phyloP scores from a whole-genome alignment of 495 filamentous ascomycete species.

The Cenococcum geophilum region DNA sequence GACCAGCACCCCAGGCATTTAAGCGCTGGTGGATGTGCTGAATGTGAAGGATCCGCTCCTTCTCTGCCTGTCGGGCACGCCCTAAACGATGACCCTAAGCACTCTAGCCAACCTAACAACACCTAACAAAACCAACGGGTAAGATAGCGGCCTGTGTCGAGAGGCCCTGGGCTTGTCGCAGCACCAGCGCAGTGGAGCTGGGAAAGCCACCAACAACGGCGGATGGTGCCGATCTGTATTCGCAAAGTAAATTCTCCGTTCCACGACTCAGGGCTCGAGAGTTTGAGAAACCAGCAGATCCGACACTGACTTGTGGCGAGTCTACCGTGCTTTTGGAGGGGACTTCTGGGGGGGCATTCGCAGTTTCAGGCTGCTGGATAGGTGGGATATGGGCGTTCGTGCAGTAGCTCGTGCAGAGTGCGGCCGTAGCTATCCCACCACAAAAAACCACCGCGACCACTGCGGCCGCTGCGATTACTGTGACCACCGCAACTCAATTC shows the following conservation, averaged over 20 bases:
- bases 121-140: background rate
- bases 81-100: too few relatives aligned
- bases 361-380: slow-evolving; percentile 12
- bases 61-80: background rate
- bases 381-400: slow-evolving; percentile 10
- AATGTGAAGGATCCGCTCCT: background rate
- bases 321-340: too few relatives aligned
- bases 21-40: slow-evolving; percentile 5
- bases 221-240: background rate
- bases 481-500: background rate
- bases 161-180: background rate
- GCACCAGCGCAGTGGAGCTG: slow-evolving; percentile 4
- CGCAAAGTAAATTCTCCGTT: background rate
- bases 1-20: background rate
- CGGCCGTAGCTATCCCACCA: too few relatives aligned
- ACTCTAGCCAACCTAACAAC: background rate
- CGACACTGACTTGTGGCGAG: background rate
- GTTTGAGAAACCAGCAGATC: background rate
- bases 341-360: background rate
- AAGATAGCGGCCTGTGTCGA: background rate
- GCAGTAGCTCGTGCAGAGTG: slow-evolving; percentile 24
- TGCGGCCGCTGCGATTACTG: slow-evolving; percentile 1
- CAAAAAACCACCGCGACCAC: too few relatives aligned
- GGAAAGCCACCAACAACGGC: slow-evolving; percentile 7
- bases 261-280: background rate